Evolutionary conservation across 2,329 filamentous ascomycete genomes (phyloP).

Genomic region (Epichloe aotearoae): DNA sequence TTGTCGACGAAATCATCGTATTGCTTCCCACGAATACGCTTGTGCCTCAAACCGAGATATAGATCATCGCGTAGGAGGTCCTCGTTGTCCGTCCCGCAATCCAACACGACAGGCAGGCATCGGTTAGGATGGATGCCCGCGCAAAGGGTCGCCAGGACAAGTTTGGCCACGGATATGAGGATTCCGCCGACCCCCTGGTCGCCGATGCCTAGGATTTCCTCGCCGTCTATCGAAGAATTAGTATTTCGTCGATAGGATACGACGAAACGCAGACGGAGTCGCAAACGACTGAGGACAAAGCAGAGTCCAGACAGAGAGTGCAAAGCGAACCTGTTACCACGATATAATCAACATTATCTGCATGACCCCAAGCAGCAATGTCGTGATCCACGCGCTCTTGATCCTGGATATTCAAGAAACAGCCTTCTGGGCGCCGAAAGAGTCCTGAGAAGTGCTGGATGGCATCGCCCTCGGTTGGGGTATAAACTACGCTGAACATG

Average conservation of each 20-base stretch:
- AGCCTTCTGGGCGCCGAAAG: constrained; percentile 68
- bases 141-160: constrained; percentile 71
- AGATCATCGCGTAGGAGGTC: constrained; percentile 60
- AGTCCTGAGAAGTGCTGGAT: constrained; percentile 72
- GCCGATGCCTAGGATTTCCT: constrained; percentile 74
- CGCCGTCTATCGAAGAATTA: constrained; percentile 29
- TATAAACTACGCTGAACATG: constrained; percentile 87
- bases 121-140: constrained; percentile 74
- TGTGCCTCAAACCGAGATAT: constrained; percentile 62
- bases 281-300: not conserved
- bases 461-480: constrained; percentile 78
- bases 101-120: constrained; percentile 68
- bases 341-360: constrained; percentile 75
- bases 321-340: constrained; percentile 56
- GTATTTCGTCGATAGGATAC: not conserved
- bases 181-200: constrained; percentile 81
- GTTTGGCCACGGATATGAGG: constrained; percentile 71
- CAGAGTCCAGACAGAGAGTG: not conserved
- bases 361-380: constrained; percentile 52
- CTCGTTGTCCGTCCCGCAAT: constrained; percentile 77
- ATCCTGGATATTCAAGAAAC: constrained; percentile 64
- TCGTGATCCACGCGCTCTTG: constrained; percentile 51
- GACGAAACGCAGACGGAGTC: not conserved
- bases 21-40: constrained; percentile 51
- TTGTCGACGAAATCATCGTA: constrained; percentile 68